phyloP scores from a whole-genome alignment of 768 basidiomycete species.

The Hericium erinaceus region DNA sequence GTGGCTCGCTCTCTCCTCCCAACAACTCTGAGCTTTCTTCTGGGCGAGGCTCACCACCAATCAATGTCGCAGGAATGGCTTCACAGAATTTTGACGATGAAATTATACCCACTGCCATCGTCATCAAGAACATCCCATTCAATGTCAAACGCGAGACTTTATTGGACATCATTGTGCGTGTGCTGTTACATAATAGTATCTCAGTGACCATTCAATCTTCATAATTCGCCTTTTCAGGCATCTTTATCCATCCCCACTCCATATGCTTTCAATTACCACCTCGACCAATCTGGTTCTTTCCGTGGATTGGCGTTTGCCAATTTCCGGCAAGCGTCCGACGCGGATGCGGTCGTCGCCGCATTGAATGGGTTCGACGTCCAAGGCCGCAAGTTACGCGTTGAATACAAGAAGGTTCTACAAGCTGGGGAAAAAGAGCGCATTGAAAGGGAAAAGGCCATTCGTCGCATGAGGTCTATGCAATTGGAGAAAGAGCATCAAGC shows the following conservation, averaged over 20 bases:
- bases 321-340: slow-evolving; percentile 85
- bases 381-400: slow-evolving; percentile 94
- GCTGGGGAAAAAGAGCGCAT: slow-evolving; percentile 98
- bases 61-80: slow-evolving; percentile 38
- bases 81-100: slow-evolving; percentile 66
- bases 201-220: slow-evolving; percentile 3
- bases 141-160: slow-evolving; percentile 95
- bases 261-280: slow-evolving; percentile 99
- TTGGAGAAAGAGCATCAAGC: slow-evolving; percentile 67
- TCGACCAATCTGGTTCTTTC: slow-evolving; percentile 94
- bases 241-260: slow-evolving; percentile 92
- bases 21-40: slow-evolving; percentile 88
- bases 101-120: slow-evolving; percentile 96
- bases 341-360: slow-evolving; percentile 91
- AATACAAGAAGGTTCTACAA: slow-evolving; percentile 99
- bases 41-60: slow-evolving; percentile 73
- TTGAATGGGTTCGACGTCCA: slow-evolving; percentile 94
- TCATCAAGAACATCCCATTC: slow-evolving; percentile 99
- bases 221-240: slow-evolving; percentile 38
- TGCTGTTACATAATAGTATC: slow-evolving; percentile 2
- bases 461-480: slow-evolving; percentile 96
- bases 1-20: slow-evolving; percentile 74
- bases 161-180: slow-evolving; percentile 88
- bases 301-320: slow-evolving; percentile 98
- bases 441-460: slow-evolving; percentile 95